Evolutionary conservation across 2,329 filamentous ascomycete species (phyloP), one percentile per base, ranked within the genome.

Genomic region (Grosmannia serpens): DNA sequence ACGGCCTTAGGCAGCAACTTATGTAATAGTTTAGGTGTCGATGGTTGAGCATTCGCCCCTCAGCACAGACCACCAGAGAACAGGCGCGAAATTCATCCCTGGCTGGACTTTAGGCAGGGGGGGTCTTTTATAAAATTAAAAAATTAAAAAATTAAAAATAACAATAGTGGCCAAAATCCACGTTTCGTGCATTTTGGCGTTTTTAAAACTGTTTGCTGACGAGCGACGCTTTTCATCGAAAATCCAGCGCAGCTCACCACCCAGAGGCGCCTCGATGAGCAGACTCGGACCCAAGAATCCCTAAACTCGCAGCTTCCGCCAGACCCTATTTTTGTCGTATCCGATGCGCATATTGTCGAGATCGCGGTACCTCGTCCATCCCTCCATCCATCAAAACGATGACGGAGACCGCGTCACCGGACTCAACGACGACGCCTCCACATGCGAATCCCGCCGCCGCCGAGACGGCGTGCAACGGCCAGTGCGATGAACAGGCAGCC

Each of bases 321-420:
- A 77, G 82, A 85, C 77, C 68, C 74, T 73, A 70, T 72, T 82
- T 81, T 80, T 69, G 70, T 67, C 70, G 60, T 70, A 66, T 71
- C 81, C 80, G 77, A 85, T 85, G 82, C 77, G 70, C 74, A 69
- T 73, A 74, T 75, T 77, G 74, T 73, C 70, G 77, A 79, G 76
- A 73, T 76, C 72, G 74, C 77, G 76, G 75, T 74, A 74, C 74
- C 70, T 69, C 70, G 68, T 68, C 70, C 71, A 72, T 71, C 70
- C 70, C 70, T 65, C 66, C 65, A 65, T 64, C 71, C 67, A 62
- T 71, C 66, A 70, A 68, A 74, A 80, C 74, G 76, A 83, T 83
- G 81, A 79, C 77, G 73, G 75, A 76, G 75, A 80, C 73, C 79
- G 80, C 79, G 79, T 82, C 78, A 73, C 73, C 75, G 73, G 71